Conservation (phyloP, 2,329 filamentous ascomycete genomes). For the Penicillium hordei region DNA sequence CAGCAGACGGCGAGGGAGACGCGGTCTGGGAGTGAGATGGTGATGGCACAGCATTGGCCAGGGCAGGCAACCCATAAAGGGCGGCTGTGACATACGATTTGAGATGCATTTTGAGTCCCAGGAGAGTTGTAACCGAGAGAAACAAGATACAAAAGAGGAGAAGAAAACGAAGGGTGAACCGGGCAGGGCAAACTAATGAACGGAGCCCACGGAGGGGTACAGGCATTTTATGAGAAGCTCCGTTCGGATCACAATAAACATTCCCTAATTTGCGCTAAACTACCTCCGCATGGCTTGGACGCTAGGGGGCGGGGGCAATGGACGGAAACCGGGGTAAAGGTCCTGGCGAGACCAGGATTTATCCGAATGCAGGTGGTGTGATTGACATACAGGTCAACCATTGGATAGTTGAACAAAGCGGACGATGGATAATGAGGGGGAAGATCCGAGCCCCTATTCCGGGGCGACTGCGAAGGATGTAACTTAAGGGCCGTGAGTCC, state of each 20-base stretch:
- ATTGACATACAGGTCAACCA: slow-evolving; percentile 7
- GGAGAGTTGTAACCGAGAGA: slow-evolving; percentile 27
- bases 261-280: slow-evolving; percentile 16
- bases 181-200: slow-evolving; percentile 31
- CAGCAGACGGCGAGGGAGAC: slow-evolving; percentile 9
- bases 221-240: slow-evolving; percentile 26
- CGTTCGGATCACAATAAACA: slow-evolving; percentile 16
- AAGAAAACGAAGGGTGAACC: slow-evolving; percentile 31
- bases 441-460: slow-evolving; percentile 19
- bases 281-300: slow-evolving; percentile 25
- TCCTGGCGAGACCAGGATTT: slow-evolving; percentile 18
- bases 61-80: slow-evolving; percentile 35
- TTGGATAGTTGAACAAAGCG: slow-evolving; percentile 9
- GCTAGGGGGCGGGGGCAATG: slow-evolving; percentile 22
- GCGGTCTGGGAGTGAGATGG: slow-evolving; percentile 10
- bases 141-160: slow-evolving; percentile 33
- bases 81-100: slow-evolving; percentile 34
- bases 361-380: slow-evolving; percentile 23
- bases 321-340: slow-evolving; percentile 24
- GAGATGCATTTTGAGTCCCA: slow-evolving; percentile 40
- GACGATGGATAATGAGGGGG: slow-evolving; percentile 15
- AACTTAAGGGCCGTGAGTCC: slow-evolving; percentile 5
- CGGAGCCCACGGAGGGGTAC: slow-evolving; percentile 26
- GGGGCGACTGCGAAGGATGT: background rate
- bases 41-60: slow-evolving; percentile 24